Base-by-base conservation (phyloP, 2,329 filamentous ascomycete species). In the Botrytis porri region DNA sequence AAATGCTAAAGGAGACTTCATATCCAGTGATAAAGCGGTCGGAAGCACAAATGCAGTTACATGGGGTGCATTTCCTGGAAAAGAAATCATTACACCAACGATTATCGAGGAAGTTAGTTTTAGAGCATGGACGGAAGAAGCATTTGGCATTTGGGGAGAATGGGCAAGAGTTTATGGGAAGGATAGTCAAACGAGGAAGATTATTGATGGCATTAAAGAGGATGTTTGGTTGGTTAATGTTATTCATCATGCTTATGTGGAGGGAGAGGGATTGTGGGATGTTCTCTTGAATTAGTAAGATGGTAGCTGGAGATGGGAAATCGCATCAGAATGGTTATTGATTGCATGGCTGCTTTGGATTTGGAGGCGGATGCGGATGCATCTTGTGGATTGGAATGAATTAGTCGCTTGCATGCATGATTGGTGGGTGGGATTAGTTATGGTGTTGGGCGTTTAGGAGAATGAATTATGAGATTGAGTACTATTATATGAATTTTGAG, bases 71-170 rank as follows among this genome's bases (percentile, higher is more conserved):
- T 98, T 98, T 83, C 92, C 93, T 0, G 94, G 94, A 60, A 98
- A 98, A 83, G 95, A 98, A 82, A 98, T 98, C 80, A 89, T 97
- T 73, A 97, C 95, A 35, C 95, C 95, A 4, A 98, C 95, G 2
- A 98, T 98, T 80, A 97, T 98, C 79, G 95, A 98, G 81, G 93
- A 95, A 77, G 93, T 97, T 69, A 96, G 93, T 81, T 98, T 98
- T 86, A 88, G 90, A 75, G 94, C 95, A 12, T 99, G 96, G 96
- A 88, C 90, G 73, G 96, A 98, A 80, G 96, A 99, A 85, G 95
- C 96, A 1, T 99, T 96, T 84, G 92, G 92, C 45, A 97, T 98
- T 79, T 98, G 95, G 93, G 88, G 86, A 60, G 96, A 98, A 84
- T 99, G 96, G 96, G 90, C 92, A 74, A 88, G 92, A 77, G 92